Evolutionary conservation across 441 rosid species (phyloP), one percentile per base, ranked within the genome.

Genomic region (Geranium incanum): DNA sequence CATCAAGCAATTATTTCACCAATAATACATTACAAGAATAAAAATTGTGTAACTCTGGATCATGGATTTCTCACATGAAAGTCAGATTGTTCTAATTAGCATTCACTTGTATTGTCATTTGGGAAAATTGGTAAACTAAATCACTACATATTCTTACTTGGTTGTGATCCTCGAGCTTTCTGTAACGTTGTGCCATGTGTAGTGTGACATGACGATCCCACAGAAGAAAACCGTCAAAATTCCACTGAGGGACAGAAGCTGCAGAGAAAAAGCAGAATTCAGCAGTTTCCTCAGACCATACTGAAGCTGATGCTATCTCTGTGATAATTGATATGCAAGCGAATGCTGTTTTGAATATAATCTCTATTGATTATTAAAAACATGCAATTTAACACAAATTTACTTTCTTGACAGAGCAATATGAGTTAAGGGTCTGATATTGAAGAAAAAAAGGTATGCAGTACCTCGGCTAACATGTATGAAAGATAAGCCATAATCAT

Each of bases 381-480:
- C 28, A 18, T 15, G 33, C 64, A 59, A 7, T 5, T 57, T 57
- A 57, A 19, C 11, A 43, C 1, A 1, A 43, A 7, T 43, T 43
- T 8, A 7, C 50, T 43, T 28, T 28, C 33, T 28, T 28, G 33
- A 28, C 33, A 28, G 33, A 28, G 33, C 33, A 28, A 28, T 28
- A 28, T 28, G 33, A 59, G 1, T 55, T 15, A 55, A 55, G 62
- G 4, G 16, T 55, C 62, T 16, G 15, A 55, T n/a, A 2, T 5
- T n/a, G 62, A 55, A 55, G 19, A 55, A 55, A 55, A 55, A 55
- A 11, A 18, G 2, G 33, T 59, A 21, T n/a, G 64, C 2, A 28
- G 68, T 82, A 89, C 95, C 95, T 89, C 92, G 33, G 95, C 95
- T 62, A 89, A 48, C 84, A 86, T 82, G 81, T 85, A 89, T 39